Percentiles rank a stretch among this genome's conserved stretches.
Conservation (phyloP, 202 grass and related monocot genomes). For the Schoenoplectus triqueter region DNA sequence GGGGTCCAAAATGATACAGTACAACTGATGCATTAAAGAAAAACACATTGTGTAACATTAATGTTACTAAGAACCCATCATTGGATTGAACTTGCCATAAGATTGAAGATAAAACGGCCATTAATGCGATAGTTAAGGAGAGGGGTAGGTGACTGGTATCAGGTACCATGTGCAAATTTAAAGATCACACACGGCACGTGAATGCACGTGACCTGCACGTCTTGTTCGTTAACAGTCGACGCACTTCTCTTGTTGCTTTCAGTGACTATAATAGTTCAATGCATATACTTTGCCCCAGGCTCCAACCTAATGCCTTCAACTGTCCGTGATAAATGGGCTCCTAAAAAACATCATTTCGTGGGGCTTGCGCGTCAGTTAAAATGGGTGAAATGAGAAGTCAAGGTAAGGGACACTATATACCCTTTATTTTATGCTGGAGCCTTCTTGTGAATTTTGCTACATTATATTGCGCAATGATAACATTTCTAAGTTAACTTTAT, state of each 20-base stretch:
- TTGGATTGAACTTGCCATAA: background rate
- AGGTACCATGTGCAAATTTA: constrained; percentile 31
- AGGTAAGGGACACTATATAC: too few relatives aligned
- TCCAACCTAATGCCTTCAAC: too few relatives aligned
- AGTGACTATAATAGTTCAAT: background rate
- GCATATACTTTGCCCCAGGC: too few relatives aligned
- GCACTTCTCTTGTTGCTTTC: constrained; percentile 26
- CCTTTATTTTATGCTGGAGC: background rate
- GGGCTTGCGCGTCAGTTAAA: too few relatives aligned
- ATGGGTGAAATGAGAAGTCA: too few relatives aligned
- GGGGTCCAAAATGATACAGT: background rate
- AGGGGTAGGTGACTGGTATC: background rate
- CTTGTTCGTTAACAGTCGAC: constrained; percentile 7
- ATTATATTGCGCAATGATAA: background rate
- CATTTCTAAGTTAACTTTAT: too few relatives aligned
- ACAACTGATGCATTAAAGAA: too few relatives aligned
- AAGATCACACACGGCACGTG: constrained; percentile 4
- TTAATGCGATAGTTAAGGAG: constrained; percentile 5
- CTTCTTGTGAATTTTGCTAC: background rate
- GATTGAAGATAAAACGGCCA: constrained; percentile 16
- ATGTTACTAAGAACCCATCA: background rate
- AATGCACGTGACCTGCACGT: constrained; percentile 29
- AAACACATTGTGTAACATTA: background rate
- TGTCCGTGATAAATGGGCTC: too few relatives aligned
- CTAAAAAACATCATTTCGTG: too few relatives aligned